Evolutionary conservation across 2,329 filamentous ascomycete genomes (phyloP).

Genomic region (Tympanopsis confertula): DNA sequence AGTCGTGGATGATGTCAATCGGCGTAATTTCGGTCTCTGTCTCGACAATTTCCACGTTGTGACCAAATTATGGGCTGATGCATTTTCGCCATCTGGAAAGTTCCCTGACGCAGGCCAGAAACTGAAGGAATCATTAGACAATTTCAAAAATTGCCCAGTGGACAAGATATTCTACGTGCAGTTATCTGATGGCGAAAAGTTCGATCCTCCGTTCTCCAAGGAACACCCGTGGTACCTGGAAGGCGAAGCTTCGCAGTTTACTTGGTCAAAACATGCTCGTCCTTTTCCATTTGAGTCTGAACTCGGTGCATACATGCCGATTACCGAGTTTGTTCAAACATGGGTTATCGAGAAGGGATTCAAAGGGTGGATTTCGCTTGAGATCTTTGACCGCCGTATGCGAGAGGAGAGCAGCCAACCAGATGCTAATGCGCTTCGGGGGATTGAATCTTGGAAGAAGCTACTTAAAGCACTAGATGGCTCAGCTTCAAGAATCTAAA

Average conservation of each 20-base stretch:
- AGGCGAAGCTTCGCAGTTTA: constrained; percentile 2
- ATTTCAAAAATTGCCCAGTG: constrained; percentile 8
- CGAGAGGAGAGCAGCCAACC: constrained; percentile 22
- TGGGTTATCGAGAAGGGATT: constrained; percentile 16
- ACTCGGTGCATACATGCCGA: constrained; percentile 6
- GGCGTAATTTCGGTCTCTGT: constrained; percentile 22
- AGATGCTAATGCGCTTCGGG: constrained; percentile 31
- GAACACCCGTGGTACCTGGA: constrained; percentile 14
- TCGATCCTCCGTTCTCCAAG: constrained; percentile 15
- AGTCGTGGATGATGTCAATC: constrained; percentile 12
- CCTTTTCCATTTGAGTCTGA: constrained; percentile 17
- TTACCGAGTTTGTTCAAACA: constrained; percentile 12
- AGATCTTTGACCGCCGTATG: constrained; percentile 18
- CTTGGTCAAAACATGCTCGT: constrained; percentile 10
- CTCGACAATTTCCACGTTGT: constrained; percentile 21
- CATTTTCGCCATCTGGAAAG: constrained; percentile 9
- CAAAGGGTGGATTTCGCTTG: constrained; percentile 18
- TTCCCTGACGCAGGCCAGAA: constrained; percentile 3
- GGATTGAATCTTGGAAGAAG: constrained; percentile 31
- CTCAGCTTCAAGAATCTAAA: no score
- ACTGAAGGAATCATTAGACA: constrained; percentile 11
- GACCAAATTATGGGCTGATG: constrained; percentile 18
- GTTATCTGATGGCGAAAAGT: constrained; percentile 19
- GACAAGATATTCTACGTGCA: constrained; percentile 21
- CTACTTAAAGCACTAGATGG: no score